phyloP scores from a whole-genome alignment of 2,329 filamentous ascomycete species.

The Macrophomina tecta region DNA sequence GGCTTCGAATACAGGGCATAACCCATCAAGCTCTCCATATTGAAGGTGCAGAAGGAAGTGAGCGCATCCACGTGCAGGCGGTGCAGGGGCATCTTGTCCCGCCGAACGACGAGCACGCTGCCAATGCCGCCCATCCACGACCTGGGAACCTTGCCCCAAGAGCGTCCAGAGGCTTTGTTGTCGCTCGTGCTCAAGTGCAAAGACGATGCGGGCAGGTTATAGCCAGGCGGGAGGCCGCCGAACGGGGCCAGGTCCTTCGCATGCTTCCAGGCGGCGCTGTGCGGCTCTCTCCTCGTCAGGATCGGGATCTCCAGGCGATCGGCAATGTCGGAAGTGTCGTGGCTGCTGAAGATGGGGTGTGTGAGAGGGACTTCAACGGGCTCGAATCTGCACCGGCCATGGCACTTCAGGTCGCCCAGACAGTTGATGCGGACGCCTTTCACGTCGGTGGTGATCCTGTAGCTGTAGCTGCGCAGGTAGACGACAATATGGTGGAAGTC shows the following conservation, averaged over 20 bases:
- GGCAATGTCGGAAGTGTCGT: background rate
- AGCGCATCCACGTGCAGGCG: background rate
- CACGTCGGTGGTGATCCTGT: background rate
- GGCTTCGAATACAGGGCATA: too few relatives aligned
- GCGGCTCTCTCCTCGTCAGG: background rate
- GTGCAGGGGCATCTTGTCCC: background rate
- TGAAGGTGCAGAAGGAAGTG: too few relatives aligned
- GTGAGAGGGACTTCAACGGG: background rate
- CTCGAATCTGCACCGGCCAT: background rate
- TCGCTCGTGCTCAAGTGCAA: background rate
- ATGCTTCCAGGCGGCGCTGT: background rate
- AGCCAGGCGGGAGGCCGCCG: background rate
- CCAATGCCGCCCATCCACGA: background rate
- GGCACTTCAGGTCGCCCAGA: background rate
- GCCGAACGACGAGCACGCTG: background rate
- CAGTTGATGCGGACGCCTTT: conserved; percentile 2
- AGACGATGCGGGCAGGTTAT: background rate
- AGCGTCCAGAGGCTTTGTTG: background rate
- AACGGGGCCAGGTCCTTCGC: background rate
- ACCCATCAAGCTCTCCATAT: too few relatives aligned
- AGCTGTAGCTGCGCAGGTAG: background rate
- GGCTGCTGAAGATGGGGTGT: background rate
- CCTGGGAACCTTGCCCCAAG: background rate
- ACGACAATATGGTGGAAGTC: background rate
- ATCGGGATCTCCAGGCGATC: background rate